Conservation (phyloP, 805 yeast genomes). For the Schwanniomyces polymorphus region DNA sequence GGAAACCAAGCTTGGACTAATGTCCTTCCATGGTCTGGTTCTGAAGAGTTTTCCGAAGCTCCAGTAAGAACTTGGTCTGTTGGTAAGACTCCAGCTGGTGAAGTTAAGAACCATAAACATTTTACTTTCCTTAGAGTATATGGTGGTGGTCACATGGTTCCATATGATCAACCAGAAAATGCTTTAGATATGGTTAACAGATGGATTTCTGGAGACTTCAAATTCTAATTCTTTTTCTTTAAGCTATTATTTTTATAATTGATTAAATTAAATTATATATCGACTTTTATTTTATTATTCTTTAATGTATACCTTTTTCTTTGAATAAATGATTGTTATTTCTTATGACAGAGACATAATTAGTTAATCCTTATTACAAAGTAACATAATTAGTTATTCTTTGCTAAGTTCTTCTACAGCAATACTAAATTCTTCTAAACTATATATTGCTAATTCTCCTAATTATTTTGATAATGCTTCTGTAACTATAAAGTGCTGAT, state of each 20-base stretch:
- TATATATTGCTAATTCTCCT: no score
- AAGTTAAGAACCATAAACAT: conserved; percentile 68
- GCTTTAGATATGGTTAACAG: conserved; percentile 80
- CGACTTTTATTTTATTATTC: no score
- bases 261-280: no score
- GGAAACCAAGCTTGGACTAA: conserved; percentile 87
- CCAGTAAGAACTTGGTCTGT: conserved; percentile 45
- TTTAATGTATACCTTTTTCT: no score
- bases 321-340: no score
- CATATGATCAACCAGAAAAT: conserved; percentile 80
- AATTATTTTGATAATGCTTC: no score
- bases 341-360: no score
- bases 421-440: no score
- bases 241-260: background rate
- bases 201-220: conserved; percentile 73
- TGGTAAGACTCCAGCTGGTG: conserved; percentile 53
- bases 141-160: conserved; percentile 96
- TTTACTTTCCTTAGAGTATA: conserved; percentile 82
- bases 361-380: no score
- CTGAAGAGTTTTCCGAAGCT: conserved; percentile 44
- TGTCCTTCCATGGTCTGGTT: conserved; percentile 63
- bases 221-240: conserved; percentile 11
- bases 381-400: no score
- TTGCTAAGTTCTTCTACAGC: no score
- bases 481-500: no score